These are phyloP conservation scores for Colletotrichum somersetense DNA, from an alignment of 2,329 filamentous ascomycete genomes.

Conservation along the genomic window DNA sequence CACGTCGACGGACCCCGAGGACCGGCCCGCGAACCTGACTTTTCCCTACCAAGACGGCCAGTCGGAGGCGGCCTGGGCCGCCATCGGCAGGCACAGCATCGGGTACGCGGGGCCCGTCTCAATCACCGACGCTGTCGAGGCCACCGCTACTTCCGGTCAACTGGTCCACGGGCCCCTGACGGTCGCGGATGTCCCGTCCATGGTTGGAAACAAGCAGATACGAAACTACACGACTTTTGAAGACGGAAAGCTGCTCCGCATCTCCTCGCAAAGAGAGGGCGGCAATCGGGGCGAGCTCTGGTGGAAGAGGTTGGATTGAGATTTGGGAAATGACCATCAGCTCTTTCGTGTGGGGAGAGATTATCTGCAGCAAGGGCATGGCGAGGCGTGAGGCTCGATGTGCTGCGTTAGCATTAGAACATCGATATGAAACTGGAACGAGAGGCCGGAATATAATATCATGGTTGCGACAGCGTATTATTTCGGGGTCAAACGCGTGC, in stretches of 20 bases:
- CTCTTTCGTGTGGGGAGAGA: not conserved
- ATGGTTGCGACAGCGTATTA: not conserved
- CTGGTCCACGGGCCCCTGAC: conserved; percentile 47
- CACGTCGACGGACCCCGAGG: conserved; percentile 46
- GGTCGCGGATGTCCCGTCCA: conserved; percentile 46
- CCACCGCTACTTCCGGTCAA: conserved; percentile 42
- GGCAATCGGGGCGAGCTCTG: conserved; percentile 39
- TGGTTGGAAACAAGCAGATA: conserved; percentile 44
- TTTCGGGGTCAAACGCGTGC: not conserved
- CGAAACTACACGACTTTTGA: conserved; percentile 44
- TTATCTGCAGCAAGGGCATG: not conserved
- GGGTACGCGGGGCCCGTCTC: conserved; percentile 46
- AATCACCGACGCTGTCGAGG: conserved; percentile 45
- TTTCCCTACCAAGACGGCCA: conserved; percentile 44
- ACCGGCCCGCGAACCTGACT: conserved; percentile 45
- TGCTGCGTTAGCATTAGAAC: not conserved
- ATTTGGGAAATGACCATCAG: too few relatives aligned
- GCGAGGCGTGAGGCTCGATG: not conserved
- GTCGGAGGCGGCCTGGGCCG: conserved; percentile 47
- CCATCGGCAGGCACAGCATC: conserved; percentile 46
- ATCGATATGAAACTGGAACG: not conserved
- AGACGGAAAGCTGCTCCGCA: conserved; percentile 28
- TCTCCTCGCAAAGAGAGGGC: conserved; percentile 36
- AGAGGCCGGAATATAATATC: not conserved
- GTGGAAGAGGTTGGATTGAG: conserved; percentile 41